Percentiles rank a stretch among this genome's conserved stretches.
Evolutionary conservation across 164 flowering plant genomes (phyloP).

Genomic region (Magnolia officinalis): DNA sequence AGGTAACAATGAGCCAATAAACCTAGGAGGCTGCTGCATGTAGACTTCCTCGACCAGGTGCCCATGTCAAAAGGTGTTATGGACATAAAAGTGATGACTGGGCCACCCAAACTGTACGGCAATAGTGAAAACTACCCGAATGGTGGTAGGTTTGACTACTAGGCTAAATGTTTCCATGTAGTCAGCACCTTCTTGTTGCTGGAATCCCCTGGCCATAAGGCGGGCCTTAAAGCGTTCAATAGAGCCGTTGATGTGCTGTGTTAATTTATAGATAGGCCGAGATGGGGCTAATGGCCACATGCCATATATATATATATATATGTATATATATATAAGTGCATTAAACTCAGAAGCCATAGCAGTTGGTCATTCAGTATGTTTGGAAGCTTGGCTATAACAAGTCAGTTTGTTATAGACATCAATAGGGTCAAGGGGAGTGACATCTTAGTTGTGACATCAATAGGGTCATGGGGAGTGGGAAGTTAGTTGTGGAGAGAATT

Average conservation of each 20-base stretch:
- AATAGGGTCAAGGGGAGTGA: not conserved
- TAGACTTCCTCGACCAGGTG: no score
- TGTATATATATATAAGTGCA: no score
- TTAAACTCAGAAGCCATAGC: not conserved
- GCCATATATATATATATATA: not conserved
- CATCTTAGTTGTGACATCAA: not conserved
- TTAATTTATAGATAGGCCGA: no score
- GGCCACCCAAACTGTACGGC: not conserved
- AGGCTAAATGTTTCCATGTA: not conserved
- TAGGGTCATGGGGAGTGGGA: not conserved
- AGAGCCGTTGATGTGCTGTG: not conserved
- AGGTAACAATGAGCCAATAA: not conserved
- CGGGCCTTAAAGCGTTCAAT: not conserved
- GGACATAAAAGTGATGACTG: not conserved
- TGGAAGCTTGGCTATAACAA: not conserved
- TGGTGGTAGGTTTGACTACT: not conserved
- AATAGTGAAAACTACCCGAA: not conserved
- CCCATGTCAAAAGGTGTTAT: no score
- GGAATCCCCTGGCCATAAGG: not conserved
- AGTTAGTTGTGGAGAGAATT: not conserved
- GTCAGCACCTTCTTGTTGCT: not conserved
- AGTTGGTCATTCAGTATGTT: not conserved
- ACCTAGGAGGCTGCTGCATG: not conserved
- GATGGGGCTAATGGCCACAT: not conserved
- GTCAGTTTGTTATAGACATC: not conserved